Conservation (phyloP, 768 basidiomycete species). For the Dendrothele bispora region DNA sequence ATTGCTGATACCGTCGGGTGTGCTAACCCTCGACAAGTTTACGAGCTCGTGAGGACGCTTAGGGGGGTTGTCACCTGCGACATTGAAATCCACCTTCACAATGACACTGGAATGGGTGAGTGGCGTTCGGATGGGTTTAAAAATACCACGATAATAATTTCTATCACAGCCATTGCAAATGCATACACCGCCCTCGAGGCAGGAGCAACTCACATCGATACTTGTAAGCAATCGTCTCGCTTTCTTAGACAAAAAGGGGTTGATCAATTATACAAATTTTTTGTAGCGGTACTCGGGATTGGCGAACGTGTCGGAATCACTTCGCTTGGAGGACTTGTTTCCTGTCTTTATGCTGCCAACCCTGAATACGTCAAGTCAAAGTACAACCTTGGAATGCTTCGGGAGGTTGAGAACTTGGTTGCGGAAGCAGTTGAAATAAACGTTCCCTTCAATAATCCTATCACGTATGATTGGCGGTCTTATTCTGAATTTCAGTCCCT, state of each 20-base stretch:
- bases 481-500: conserved; percentile 1
- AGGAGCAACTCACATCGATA: conserved; percentile 98
- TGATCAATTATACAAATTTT: conserved; percentile 4
- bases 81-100: conserved; percentile 97
- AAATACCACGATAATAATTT: neutral
- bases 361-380: conserved; percentile 99
- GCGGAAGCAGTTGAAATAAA: conserved; percentile 98
- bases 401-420: conserved; percentile 98
- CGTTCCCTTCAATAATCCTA: conserved; percentile 95
- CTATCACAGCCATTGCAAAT: conserved; percentile 84
- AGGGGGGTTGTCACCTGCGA: conserved; percentile 96
- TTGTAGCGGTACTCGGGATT: conserved; percentile 86
- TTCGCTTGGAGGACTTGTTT: conserved; percentile 93
- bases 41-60: conserved; percentile 94
- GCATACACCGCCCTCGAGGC: conserved; percentile 98
- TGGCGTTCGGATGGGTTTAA: conserved; percentile 4
- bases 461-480: conserved; percentile 54
- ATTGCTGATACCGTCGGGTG: conserved; percentile 99
- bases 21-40: conserved; percentile 97
- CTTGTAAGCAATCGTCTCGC: conserved; percentile 53
- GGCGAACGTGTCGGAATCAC: conserved; percentile 99
- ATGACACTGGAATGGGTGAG: conserved; percentile 94
- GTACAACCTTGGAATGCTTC: conserved; percentile 96
- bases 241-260: neutral
- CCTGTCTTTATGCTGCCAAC: conserved; percentile 94